phyloP scores from a whole-genome alignment of 176 grass and related monocot genomes.

The Zea luxurians region DNA sequence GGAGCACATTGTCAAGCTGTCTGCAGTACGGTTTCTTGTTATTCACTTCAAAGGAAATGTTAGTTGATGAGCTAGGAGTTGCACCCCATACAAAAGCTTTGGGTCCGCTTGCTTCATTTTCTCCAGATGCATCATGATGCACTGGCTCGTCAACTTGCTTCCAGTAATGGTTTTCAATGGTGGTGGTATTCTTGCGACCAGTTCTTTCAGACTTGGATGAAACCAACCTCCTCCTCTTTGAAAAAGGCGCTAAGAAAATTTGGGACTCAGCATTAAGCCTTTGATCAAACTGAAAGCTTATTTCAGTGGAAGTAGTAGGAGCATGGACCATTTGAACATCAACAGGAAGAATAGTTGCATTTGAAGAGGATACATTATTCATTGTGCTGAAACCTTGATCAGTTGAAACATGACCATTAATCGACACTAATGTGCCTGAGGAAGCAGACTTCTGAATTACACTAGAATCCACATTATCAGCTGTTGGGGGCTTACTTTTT shows the following conservation, averaged over 20 bases:
- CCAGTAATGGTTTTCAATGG: conserved; percentile 42
- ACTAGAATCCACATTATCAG: conserved; percentile 41
- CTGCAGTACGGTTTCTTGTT: conserved; percentile 43
- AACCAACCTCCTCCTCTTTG: conserved; percentile 65
- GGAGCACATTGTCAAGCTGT: conserved; percentile 27
- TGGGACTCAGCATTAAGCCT: conserved; percentile 50
- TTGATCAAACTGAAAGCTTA: conserved; percentile 49
- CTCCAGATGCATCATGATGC: conserved; percentile 38
- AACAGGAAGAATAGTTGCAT: conserved; percentile 42
- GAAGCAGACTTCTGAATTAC: conserved; percentile 37
- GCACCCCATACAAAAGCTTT: conserved; percentile 41
- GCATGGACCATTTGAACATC: conserved; percentile 42
- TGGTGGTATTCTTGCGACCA: conserved; percentile 28
- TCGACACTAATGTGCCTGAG: conserved; percentile 19
- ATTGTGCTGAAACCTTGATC: conserved; percentile 36
- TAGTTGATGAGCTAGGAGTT: conserved; percentile 42
- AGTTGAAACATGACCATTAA: conserved; percentile 52
- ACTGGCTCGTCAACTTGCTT: conserved; percentile 40
- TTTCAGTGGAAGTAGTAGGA: conserved; percentile 48
- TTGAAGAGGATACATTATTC: conserved; percentile 35
- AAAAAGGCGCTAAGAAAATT: conserved; percentile 50
- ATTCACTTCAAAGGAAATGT: conserved; percentile 36
- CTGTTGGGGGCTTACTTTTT: conserved; percentile 22
- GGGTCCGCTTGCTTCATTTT: conserved; percentile 34
- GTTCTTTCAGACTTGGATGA: conserved; percentile 55